A percentile compares a stretch with the other conserved stretches of the same genome.
Conservation (phyloP, 306 rosid species). For the Cicer bijugum region DNA sequence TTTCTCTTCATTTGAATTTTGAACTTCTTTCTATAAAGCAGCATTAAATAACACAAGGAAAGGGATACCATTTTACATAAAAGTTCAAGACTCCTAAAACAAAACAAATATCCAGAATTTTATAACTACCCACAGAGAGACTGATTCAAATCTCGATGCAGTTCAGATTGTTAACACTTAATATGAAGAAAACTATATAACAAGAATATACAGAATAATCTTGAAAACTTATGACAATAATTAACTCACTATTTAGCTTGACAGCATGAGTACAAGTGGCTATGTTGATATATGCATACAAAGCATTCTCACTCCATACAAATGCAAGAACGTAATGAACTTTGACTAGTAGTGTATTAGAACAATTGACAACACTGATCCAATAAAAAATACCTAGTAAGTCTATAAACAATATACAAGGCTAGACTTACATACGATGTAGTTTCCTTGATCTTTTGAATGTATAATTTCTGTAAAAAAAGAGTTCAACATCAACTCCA, state of each 20-base stretch:
- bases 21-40: slow-evolving; percentile 20
- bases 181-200: slow-evolving; percentile 5
- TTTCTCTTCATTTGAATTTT: slow-evolving; percentile 23
- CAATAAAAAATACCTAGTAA: background rate
- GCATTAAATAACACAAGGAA: background rate
- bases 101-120: slow-evolving; percentile 13
- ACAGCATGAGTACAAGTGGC: background rate
- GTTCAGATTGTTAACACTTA: slow-evolving; percentile 4
- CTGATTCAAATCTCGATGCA: slow-evolving; percentile 20
- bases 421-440: background rate
- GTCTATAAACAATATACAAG: slow-evolving; percentile 14
- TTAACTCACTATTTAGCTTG: background rate
- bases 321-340: background rate
- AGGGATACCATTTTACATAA: background rate
- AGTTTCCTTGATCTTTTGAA: background rate
- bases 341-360: background rate
- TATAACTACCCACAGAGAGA: background rate
- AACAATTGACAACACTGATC: slow-evolving; percentile 11
- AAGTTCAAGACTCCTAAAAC: slow-evolving; percentile 1
- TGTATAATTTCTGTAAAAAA: no score
- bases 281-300: background rate
- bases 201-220: background rate
- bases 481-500: no score
- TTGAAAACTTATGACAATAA: slow-evolving; percentile 17
- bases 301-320: background rate